Conservation (phyloP, 2,329 filamentous ascomycete genomes). For the Ophiocordyceps sinensis region DNA sequence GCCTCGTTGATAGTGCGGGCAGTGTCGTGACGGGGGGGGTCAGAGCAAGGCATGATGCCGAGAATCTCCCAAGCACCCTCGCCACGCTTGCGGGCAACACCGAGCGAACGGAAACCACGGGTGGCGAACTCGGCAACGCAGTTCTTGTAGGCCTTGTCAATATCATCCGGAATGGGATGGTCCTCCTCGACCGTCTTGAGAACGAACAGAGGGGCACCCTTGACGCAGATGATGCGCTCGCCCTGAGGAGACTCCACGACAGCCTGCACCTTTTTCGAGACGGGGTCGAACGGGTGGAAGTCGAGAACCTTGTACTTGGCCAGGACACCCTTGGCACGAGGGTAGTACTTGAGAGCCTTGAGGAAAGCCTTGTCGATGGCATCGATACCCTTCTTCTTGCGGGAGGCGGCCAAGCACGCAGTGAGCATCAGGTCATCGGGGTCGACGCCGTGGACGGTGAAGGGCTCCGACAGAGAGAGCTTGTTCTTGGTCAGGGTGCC, state of each 20-base stretch:
- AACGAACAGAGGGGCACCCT: constrained; percentile 80
- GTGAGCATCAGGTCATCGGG: constrained; percentile 84
- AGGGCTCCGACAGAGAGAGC: constrained; percentile 74
- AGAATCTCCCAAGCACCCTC: constrained; percentile 78
- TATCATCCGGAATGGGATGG: constrained; percentile 59
- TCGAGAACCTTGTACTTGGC: constrained; percentile 74
- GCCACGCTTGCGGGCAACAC: constrained; percentile 80
- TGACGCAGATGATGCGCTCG: constrained; percentile 76
- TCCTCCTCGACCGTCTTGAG: constrained; percentile 79
- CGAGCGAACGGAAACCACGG: constrained; percentile 86
- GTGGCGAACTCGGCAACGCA: constrained; percentile 84
- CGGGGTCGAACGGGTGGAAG: constrained; percentile 81
- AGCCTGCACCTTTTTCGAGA: constrained; percentile 84
- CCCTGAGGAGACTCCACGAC: constrained; percentile 72
- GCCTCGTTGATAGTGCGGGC: constrained; percentile 83
- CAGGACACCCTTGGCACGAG: constrained; percentile 64
- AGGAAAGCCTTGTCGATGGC: constrained; percentile 92
- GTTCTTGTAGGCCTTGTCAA: constrained; percentile 79
- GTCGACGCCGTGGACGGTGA: constrained; percentile 67
- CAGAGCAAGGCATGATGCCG: constrained; percentile 88
- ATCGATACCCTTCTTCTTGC: constrained; percentile 93
- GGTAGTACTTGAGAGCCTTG: constrained; percentile 71
- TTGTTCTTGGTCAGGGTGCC: constrained; percentile 92
- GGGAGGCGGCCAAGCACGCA: constrained; percentile 76
- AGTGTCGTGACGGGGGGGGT: constrained; percentile 82